Evolutionary conservation across 208 protist species (phyloP), one percentile per base, ranked within the genome.

Genomic region (Balamuthia mandrillaris): DNA sequence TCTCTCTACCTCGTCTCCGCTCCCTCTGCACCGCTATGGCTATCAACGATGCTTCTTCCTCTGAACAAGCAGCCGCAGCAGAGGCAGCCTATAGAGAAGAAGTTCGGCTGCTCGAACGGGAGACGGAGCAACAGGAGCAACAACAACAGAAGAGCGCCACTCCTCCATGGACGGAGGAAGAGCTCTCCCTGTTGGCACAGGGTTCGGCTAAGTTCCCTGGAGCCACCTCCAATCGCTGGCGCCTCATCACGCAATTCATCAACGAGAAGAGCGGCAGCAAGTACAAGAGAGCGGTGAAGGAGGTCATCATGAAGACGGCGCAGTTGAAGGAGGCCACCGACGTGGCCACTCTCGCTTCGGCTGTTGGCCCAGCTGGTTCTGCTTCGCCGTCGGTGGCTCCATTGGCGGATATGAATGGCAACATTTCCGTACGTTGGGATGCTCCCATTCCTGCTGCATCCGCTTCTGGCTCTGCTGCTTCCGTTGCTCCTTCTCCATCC

Each of bases 201-300:
- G 96, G 95, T 6, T 96, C 94, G 9, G 93, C 93, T 35, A 97
- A 96, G 86, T 98, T 93, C 86, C 97, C 96, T 24, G 94, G 93
- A 12, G 96, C 96, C 42, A 90, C 94, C 2, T 84, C 93, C 24
- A 94, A 98, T 42, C 91, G 97, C 66, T 98, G 96, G 96, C 86
- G 88, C 29, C 95, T 94, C 51, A 96, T 98, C 66, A 87, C 93
- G 27, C 86, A 91, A 24, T 85, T 88, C 47, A 72, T 94, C 56
- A 85, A 87, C 77, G 21, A 49, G 24, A 74, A 74, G 65, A 39
- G 65, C 39, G 65, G 14, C 18, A 21, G 16, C 47, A 54, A 54
- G 21, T 54, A 14, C 65, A 74, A 74, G 65, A 41, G 89, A 27
- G 47, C 88, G 10, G 54, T 85, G 65, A 92, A 96, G 65, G 92